phyloP scores from a whole-genome alignment of 2,329 filamentous ascomycete species.

The Mariannaea sp. region DNA sequence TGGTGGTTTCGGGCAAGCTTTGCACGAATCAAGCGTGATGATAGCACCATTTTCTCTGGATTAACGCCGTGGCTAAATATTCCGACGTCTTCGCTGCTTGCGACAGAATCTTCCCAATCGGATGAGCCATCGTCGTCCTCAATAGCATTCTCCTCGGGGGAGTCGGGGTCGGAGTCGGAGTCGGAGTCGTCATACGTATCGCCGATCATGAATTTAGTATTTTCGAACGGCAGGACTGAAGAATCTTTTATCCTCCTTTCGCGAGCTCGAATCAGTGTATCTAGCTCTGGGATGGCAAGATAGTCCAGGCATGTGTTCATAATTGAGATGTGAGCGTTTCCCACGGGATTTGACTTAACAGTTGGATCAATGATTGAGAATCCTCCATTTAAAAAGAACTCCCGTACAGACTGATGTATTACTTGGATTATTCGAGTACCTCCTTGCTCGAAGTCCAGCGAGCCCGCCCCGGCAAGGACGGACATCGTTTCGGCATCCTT shows the following conservation, averaged over 20 bases:
- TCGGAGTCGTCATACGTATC: no score
- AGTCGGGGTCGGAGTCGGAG: not conserved
- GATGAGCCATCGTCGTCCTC: no score
- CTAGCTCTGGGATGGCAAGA: slow-evolving; percentile 14
- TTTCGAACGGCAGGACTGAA: no score
- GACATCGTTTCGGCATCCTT: not conserved
- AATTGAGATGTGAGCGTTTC: slow-evolving; percentile 8
- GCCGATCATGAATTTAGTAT: no score
- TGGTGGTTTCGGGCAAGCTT: no score
- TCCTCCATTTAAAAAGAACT: slow-evolving; percentile 13
- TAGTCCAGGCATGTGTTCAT: slow-evolving; percentile 19
- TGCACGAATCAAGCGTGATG: no score
- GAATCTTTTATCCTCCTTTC: not conserved
- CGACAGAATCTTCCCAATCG: no score
- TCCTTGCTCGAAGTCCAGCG: slow-evolving; percentile 15
- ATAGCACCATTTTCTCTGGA: no score
- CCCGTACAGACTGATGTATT: slow-evolving; percentile 19
- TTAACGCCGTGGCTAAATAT: no score
- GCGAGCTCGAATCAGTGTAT: slow-evolving; percentile 2
- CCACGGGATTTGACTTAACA: not conserved
- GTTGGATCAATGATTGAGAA: not conserved
- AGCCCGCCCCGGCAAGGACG: slow-evolving; percentile 16
- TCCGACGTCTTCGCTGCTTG: no score
- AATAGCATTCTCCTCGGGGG: not conserved
- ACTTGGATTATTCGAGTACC: slow-evolving; percentile 15